These are phyloP conservation scores for Grosmannia serpens DNA, from an alignment of 2,329 filamentous ascomycete genomes.

Conservation along the genomic window DNA sequence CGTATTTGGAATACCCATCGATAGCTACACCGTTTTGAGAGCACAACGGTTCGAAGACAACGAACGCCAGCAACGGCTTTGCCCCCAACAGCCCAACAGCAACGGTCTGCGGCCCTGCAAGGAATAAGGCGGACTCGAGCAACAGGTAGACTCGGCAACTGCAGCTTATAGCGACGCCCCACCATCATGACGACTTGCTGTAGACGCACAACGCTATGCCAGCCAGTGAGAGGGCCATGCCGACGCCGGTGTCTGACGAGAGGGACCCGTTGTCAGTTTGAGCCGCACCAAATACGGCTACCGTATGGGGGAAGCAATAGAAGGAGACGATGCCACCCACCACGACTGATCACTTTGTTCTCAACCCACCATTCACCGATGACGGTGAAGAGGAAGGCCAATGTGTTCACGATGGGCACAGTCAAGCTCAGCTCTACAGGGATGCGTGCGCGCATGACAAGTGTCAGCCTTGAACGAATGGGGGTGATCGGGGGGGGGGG, in stretches of 20 bases:
- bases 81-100: too few relatives aligned
- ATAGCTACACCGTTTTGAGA: too few relatives aligned
- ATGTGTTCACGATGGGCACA: constrained; percentile 86
- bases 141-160: neutral
- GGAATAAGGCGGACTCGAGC: too few relatives aligned
- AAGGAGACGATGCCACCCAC: constrained; percentile 35
- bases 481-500: constrained; percentile 6
- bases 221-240: constrained; percentile 65
- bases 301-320: neutral
- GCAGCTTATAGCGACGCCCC: neutral
- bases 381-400: constrained; percentile 94
- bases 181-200: constrained; percentile 32
- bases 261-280: neutral
- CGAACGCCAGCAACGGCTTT: too few relatives aligned
- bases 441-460: neutral
- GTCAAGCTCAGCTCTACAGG: constrained; percentile 73
- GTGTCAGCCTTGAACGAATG: neutral
- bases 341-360: constrained; percentile 73
- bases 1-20: too few relatives aligned
- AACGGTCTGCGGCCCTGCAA: too few relatives aligned
- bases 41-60: too few relatives aligned
- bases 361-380: constrained; percentile 93
- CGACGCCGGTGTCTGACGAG: constrained; percentile 62
- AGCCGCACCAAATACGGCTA: neutral
- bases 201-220: constrained; percentile 80